phyloP scores from a whole-genome alignment of 768 basidiomycete species.

The Rhizopogon roseolus region DNA sequence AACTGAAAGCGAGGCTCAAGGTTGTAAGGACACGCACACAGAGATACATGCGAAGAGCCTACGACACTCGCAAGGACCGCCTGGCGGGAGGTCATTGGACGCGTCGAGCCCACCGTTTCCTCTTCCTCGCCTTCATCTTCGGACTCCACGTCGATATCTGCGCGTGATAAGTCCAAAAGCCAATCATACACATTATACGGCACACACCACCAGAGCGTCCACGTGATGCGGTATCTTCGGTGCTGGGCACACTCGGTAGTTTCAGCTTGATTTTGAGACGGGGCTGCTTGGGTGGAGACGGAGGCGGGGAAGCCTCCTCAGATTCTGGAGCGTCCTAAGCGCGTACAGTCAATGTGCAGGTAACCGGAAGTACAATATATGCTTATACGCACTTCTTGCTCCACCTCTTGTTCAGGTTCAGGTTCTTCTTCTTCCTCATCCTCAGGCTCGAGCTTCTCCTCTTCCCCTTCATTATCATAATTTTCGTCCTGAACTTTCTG shows the following conservation, averaged over 20 bases:
- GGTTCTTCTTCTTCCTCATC: slow-evolving; percentile 34
- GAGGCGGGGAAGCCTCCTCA: slow-evolving; percentile 30
- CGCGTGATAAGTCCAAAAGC: background rate
- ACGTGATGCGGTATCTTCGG: slow-evolving; percentile 26
- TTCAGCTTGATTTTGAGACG: slow-evolving; percentile 62
- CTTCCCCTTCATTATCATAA: slow-evolving; percentile 13
- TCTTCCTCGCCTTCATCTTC: slow-evolving; percentile 39
- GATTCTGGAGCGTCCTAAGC: slow-evolving; percentile 27
- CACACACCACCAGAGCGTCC: slow-evolving; percentile 20
- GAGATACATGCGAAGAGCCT: slow-evolving; percentile 63
- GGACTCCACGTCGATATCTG: slow-evolving; percentile 39
- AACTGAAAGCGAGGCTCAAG: background rate
- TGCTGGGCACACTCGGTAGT: slow-evolving; percentile 35
- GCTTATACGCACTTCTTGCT: slow-evolving; percentile 8
- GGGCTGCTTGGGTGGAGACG: slow-evolving; percentile 28
- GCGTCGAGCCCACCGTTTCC: slow-evolving; percentile 21
- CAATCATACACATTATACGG: background rate
- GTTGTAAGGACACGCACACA: slow-evolving; percentile 33
- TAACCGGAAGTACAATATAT: slow-evolving; percentile 1
- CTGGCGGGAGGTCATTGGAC: slow-evolving; percentile 55
- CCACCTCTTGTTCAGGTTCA: slow-evolving; percentile 30
- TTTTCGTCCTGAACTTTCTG: slow-evolving; percentile 13
- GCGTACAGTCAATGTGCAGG: slow-evolving; percentile 16
- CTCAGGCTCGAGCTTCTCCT: slow-evolving; percentile 23
- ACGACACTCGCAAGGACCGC: slow-evolving; percentile 69